These are phyloP conservation scores for Boletus barrowsii DNA, from an alignment of 768 basidiomycete species.

Conservation along the genomic window DNA sequence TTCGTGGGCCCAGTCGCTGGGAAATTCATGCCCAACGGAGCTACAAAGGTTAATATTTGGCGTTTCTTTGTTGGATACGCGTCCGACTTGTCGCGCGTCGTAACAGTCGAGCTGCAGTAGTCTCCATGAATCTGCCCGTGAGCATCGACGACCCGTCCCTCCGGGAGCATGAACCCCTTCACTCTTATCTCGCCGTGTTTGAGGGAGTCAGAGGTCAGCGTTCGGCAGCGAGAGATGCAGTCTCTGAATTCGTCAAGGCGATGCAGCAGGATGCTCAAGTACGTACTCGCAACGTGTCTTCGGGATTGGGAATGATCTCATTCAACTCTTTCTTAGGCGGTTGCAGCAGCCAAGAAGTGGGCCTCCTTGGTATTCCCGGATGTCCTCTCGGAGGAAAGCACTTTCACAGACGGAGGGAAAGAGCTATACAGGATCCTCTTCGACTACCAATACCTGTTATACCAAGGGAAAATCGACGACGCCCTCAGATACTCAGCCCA, in stretches of 20 bases:
- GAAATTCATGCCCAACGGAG: background rate
- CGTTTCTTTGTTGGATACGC: background rate
- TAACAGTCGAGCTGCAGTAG: background rate
- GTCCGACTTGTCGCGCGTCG: background rate
- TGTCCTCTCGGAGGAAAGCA: background rate
- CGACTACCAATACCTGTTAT: slow-evolving; percentile 14
- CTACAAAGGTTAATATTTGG: background rate
- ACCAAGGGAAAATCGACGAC: background rate
- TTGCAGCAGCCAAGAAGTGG: slow-evolving; percentile 14
- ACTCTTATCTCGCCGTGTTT: background rate
- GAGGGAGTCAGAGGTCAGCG: background rate
- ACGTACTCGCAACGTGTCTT: slow-evolving; percentile 2
- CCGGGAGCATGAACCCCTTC: slow-evolving; percentile 21
- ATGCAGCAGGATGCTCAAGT: slow-evolving; percentile 14
- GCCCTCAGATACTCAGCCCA: background rate
- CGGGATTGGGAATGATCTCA: background rate
- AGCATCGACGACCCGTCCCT: slow-evolving; percentile 19
- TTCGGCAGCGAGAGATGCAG: background rate
- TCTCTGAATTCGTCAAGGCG: slow-evolving; percentile 8
- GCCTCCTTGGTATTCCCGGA: slow-evolving; percentile 6
- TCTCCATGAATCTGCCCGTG: slow-evolving; percentile 18
- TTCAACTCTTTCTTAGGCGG: slow-evolving; percentile 8
- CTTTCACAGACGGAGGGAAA: slow-evolving; percentile 6
- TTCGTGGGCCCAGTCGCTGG: background rate
- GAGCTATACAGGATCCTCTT: slow-evolving; percentile 22